Conservation (phyloP, 371 early-diverging fungal genomes). For the Choanephora cucurbitarum region DNA sequence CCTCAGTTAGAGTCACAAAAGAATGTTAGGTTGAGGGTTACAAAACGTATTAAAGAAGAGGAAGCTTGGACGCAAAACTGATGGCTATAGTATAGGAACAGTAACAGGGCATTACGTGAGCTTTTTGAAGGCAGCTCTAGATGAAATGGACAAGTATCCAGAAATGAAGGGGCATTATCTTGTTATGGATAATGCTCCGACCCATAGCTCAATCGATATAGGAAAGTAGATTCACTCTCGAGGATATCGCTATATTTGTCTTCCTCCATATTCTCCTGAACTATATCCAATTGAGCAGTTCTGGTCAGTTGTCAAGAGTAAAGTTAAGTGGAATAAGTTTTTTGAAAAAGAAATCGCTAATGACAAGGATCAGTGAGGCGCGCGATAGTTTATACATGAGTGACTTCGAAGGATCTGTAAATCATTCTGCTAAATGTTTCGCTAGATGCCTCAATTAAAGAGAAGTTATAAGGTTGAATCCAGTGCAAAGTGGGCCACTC, state of each 20-base stretch:
- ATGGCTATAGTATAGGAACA: slow-evolving; percentile 8
- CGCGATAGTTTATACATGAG: background rate
- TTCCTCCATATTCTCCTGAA: slow-evolving; percentile 21
- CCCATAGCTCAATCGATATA: slow-evolving; percentile 7
- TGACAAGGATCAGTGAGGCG: slow-evolving; percentile 1
- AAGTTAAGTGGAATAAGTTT: slow-evolving; percentile 8
- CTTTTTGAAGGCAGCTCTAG: slow-evolving; percentile 13
- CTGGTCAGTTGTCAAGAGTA: slow-evolving; percentile 19
- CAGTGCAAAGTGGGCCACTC: too few species aligned
- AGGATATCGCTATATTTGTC: slow-evolving; percentile 9
- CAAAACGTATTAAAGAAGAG: slow-evolving; percentile 15
- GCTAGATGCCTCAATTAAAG: background rate
- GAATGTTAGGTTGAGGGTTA: slow-evolving; percentile 1
- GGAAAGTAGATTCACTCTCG: slow-evolving; percentile 4
- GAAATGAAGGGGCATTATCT: slow-evolving; percentile 10
- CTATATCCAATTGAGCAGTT: slow-evolving; percentile 23
- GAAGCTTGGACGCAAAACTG: slow-evolving; percentile 6
- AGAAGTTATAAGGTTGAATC: too few species aligned
- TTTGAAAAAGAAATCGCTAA: slow-evolving; percentile 8
- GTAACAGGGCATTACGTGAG: slow-evolving; percentile 11
- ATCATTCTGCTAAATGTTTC: background rate
- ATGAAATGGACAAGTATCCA: slow-evolving; percentile 5
- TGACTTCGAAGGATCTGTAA: background rate
- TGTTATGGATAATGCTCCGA: slow-evolving; percentile 13
- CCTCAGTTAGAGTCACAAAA: too few species aligned